Percentiles rank a stretch among this genome's conserved stretches.
These are phyloP conservation scores for Fusarium begoniae DNA, from an alignment of 2,329 filamentous ascomycete genomes.

Conservation along the genomic window DNA sequence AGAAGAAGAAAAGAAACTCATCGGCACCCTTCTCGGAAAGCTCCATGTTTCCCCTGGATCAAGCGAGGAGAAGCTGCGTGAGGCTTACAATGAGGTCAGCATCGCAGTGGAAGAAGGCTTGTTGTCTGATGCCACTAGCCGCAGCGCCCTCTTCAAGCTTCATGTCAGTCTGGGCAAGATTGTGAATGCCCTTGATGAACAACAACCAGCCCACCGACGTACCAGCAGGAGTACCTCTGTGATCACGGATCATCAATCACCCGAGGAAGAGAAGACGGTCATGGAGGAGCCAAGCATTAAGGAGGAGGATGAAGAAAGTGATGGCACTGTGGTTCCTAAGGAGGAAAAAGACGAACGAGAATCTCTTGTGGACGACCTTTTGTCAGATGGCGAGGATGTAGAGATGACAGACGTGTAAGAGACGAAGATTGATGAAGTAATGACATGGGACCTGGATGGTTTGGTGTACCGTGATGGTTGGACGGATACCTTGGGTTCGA, in stretches of 20 bases:
- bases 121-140: conserved; percentile 67
- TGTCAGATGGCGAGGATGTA: conserved; percentile 53
- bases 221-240: conserved; percentile 58
- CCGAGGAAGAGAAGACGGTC: conserved; percentile 53
- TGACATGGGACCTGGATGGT: conserved; percentile 34
- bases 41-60: conserved; percentile 78
- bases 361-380: conserved; percentile 52
- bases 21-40: conserved; percentile 82
- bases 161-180: conserved; percentile 74
- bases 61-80: conserved; percentile 65
- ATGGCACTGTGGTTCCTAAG: conserved; percentile 45
- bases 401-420: conserved; percentile 44
- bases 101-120: conserved; percentile 71
- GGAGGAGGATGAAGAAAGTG: conserved; percentile 57
- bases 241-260: conserved; percentile 40
- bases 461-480: conserved; percentile 18
- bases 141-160: conserved; percentile 74
- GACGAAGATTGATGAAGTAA: conserved; percentile 31
- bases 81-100: conserved; percentile 66
- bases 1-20: conserved; percentile 88
- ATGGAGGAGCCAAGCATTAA: conserved; percentile 57
- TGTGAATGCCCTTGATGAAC: conserved; percentile 66
- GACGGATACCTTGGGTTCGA: conserved; percentile 13
- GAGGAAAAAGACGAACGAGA: conserved; percentile 47
- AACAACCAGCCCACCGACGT: conserved; percentile 48